A percentile compares a stretch with the other conserved stretches of the same genome.
phyloP scores from a whole-genome alignment of 108 stramenopile genomes.

The Stephanodiscus minutulus region DNA sequence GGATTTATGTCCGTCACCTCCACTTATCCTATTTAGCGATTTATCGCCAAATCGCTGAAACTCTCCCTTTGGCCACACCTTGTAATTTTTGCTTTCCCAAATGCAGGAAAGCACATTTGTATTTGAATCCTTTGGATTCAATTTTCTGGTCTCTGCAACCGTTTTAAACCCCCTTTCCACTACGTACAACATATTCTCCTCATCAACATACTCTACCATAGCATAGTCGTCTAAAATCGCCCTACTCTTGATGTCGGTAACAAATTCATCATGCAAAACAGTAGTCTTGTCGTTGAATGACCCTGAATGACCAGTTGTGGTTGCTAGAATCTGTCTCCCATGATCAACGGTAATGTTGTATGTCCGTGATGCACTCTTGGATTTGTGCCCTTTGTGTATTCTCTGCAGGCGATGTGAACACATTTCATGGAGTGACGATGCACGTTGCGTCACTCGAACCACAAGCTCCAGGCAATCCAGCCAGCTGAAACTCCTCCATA shows the following conservation, averaged over 20 bases:
- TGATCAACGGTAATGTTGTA: conserved; percentile 28
- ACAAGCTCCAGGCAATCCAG: conserved; percentile 29
- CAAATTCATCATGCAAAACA: conserved; percentile 13
- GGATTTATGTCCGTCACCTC: too few species aligned
- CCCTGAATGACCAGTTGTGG: conserved; percentile 14
- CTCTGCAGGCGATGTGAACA: conserved; percentile 1
- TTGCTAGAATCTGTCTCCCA: conserved; percentile 11
- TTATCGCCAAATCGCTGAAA: too few species aligned
- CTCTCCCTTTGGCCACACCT: too few species aligned
- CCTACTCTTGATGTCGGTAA: conserved; percentile 1
- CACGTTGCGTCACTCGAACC: conserved; percentile 27
- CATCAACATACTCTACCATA: too few species aligned
- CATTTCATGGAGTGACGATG: conserved; percentile 12
- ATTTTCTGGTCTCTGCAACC: too few species aligned
- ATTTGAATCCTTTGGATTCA: too few species aligned
- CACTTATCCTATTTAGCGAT: too few species aligned
- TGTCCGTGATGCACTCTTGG: conserved; percentile 21
- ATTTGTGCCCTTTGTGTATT: conserved; percentile 25
- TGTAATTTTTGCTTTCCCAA: too few species aligned
- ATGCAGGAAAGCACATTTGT: too few species aligned
- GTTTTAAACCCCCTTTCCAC: too few species aligned
- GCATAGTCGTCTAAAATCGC: conserved; percentile 14
- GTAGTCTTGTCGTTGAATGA: conserved; percentile 20
- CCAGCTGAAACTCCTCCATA: not conserved
- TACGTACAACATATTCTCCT: too few species aligned